These are phyloP conservation scores for Boechera retrofracta DNA, from an alignment of 345 rosid species.

Conservation along the genomic window DNA sequence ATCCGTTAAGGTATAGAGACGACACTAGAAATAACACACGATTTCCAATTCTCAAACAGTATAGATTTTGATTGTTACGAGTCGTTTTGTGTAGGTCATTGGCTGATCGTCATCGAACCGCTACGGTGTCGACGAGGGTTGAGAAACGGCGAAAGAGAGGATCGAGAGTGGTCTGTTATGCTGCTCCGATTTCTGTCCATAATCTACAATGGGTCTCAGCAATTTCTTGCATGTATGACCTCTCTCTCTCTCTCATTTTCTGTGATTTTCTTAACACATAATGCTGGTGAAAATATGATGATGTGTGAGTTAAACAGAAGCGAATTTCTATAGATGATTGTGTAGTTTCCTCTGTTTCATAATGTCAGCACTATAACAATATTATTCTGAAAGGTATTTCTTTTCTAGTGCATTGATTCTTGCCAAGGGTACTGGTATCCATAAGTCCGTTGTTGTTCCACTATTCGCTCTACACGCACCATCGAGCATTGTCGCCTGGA, in stretches of 20 bases:
- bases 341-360: conserved; percentile 6
- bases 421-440: conserved; percentile 71
- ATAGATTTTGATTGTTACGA: background rate
- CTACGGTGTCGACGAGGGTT: conserved; percentile 16
- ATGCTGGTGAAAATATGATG: background rate
- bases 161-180: conserved; percentile 62
- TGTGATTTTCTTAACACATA: background rate
- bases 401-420: conserved; percentile 63
- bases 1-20: conserved; percentile 59
- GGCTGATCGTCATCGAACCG: conserved; percentile 35
- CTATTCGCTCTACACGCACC: conserved; percentile 86
- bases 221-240: conserved; percentile 62
- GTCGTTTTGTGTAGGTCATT: conserved; percentile 46
- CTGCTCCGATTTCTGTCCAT: conserved; percentile 41
- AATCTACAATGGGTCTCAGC: conserved; percentile 79
- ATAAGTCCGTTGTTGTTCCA: conserved; percentile 78
- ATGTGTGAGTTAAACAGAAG: background rate
- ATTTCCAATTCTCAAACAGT: background rate
- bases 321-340: conserved; percentile 2
- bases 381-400: conserved; percentile 13
- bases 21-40: no score
- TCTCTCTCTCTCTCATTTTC: background rate
- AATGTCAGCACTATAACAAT: background rate
- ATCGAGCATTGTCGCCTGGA: conserved; percentile 65
- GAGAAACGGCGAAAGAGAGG: conserved; percentile 54